Evolutionary conservation across 2,329 filamentous ascomycete genomes (phyloP).

Genomic region (Beauveria brongniartii): DNA sequence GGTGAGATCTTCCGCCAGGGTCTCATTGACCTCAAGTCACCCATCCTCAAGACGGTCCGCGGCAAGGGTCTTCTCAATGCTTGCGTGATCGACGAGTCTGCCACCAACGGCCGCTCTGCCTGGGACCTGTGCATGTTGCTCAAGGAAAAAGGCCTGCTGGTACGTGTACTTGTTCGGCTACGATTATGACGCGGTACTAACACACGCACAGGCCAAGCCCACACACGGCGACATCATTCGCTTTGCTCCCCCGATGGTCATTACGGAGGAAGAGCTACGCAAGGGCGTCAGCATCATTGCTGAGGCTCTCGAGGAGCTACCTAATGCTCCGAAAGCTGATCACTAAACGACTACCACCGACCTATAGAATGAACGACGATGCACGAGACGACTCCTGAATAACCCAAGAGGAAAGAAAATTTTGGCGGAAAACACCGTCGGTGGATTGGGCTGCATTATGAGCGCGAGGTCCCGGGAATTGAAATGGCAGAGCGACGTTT

Average conservation of each 20-base stretch:
- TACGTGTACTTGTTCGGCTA: conserved; percentile 35
- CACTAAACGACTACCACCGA: conserved; percentile 22
- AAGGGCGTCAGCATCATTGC: conserved; percentile 72
- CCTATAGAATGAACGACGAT: neutral
- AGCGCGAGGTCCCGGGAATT: conserved; percentile 12
- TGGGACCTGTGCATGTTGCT: conserved; percentile 96
- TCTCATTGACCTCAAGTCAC: conserved; percentile 64
- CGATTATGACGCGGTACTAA: neutral
- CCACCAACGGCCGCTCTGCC: conserved; percentile 76
- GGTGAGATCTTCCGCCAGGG: conserved; percentile 79
- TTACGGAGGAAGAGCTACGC: conserved; percentile 78
- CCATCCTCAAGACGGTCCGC: conserved; percentile 73
- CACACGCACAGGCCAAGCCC: conserved; percentile 70
- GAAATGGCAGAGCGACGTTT: conserved; percentile 8
- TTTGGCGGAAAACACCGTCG: neutral
- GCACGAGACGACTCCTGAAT: neutral
- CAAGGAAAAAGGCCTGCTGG: conserved; percentile 90
- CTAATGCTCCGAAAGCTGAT: conserved; percentile 39
- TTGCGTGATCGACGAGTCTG: conserved; percentile 86
- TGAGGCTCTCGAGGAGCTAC: conserved; percentile 74
- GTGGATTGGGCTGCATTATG: conserved; percentile 8
- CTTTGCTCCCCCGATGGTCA: conserved; percentile 91
- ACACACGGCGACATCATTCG: conserved; percentile 98
- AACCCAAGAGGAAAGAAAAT: neutral
- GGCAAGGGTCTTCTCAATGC: conserved; percentile 95